A percentile compares a stretch with the other conserved stretches of the same genome.
Conservation (phyloP, 2,329 filamentous ascomycete species). For the Capronia coronata region DNA sequence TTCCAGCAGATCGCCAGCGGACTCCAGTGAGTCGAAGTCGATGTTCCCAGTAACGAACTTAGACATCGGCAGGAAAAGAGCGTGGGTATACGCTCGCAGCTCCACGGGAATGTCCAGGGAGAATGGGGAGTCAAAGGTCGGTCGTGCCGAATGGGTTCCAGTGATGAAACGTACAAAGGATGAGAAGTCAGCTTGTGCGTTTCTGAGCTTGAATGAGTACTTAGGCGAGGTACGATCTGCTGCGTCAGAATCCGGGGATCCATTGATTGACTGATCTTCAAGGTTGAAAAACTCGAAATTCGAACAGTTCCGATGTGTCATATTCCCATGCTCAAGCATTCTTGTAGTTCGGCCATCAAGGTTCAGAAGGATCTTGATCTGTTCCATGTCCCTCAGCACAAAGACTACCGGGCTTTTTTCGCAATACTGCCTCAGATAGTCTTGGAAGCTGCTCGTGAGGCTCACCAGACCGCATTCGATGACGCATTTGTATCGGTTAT, state of each 20-base stretch:
- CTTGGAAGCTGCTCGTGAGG: slow-evolving; percentile 39
- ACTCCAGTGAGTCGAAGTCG: slow-evolving; percentile 50
- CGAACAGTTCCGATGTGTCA: slow-evolving; percentile 43
- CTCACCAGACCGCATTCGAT: slow-evolving; percentile 41
- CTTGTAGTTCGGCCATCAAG: slow-evolving; percentile 40
- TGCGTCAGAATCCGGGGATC: slow-evolving; percentile 21
- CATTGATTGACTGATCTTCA: slow-evolving; percentile 39
- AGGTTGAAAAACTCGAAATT: slow-evolving; percentile 45
- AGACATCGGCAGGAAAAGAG: slow-evolving; percentile 37
- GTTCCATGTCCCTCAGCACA: slow-evolving; percentile 37
- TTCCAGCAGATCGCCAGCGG: slow-evolving; percentile 55
- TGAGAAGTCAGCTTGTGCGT: slow-evolving; percentile 55
- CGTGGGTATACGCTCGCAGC: slow-evolving; percentile 45
- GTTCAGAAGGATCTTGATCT: slow-evolving; percentile 38
- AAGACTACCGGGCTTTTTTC: slow-evolving; percentile 39
- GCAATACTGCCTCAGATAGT: slow-evolving; percentile 36
- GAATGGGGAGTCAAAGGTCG: slow-evolving; percentile 55
- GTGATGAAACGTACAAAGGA: slow-evolving; percentile 54
- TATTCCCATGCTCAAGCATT: slow-evolving; percentile 41
- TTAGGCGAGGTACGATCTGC: slow-evolving; percentile 41
- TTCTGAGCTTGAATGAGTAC: slow-evolving; percentile 45
- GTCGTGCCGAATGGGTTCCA: slow-evolving; percentile 45
- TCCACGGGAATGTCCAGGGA: slow-evolving; percentile 56
- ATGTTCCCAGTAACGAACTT: slow-evolving; percentile 33
- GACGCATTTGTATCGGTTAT: slow-evolving; percentile 38